phyloP scores from a whole-genome alignment of 495 filamentous ascomycete genomes.

The Delitschia confertaspora region DNA sequence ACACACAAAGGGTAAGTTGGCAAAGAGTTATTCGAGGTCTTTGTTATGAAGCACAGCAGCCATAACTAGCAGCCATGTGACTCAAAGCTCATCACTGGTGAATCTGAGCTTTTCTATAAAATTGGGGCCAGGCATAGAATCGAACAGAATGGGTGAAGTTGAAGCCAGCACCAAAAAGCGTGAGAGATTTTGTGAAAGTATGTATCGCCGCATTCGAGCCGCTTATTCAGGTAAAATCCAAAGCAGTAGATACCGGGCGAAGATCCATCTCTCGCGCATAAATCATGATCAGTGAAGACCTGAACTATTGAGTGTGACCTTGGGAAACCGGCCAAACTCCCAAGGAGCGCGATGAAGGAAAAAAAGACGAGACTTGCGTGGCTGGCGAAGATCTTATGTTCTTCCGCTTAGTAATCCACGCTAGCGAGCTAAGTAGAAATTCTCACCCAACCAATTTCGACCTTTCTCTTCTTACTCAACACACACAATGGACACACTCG shows the following conservation, averaged over 20 bases:
- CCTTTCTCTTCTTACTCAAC: conserved; percentile 25
- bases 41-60: too few relatives aligned
- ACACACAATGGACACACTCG: conserved; percentile 64
- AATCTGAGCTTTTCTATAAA: too few relatives aligned
- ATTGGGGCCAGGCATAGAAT: too few relatives aligned
- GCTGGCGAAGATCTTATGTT: conserved; percentile 1
- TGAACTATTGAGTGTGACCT: conserved; percentile 37
- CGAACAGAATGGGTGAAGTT: background rate
- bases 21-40: too few relatives aligned
- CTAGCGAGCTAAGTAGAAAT: conserved; percentile 1
- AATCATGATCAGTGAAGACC: conserved; percentile 61
- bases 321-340: conserved; percentile 30
- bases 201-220: conserved; percentile 54
- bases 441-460: conserved; percentile 9
- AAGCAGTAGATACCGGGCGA: conserved; percentile 96
- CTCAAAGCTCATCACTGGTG: too few relatives aligned
- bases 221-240: conserved; percentile 70
- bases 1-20: too few relatives aligned
- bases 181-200: too few relatives aligned
- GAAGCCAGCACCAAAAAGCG: too few relatives aligned
- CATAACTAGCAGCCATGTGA: too few relatives aligned
- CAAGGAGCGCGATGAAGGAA: conserved; percentile 22
- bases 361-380: background rate
- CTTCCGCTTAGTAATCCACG: conserved; percentile 18
- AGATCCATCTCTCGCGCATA: conserved; percentile 62